Conservation (phyloP, 148 eudicot genomes). For the Vaccinium vitisidaea region DNA sequence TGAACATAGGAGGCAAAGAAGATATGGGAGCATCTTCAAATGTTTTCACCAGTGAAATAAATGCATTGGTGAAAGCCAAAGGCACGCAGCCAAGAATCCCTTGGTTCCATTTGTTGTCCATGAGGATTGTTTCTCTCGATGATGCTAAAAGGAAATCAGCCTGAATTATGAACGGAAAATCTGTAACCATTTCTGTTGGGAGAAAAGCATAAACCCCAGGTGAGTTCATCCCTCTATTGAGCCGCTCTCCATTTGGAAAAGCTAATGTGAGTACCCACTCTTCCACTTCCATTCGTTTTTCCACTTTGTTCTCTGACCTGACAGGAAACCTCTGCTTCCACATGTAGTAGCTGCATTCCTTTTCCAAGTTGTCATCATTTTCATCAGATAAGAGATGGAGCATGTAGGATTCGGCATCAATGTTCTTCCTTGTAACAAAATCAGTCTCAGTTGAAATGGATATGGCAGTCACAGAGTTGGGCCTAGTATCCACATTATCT, state of each 20-base stretch:
- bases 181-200: constrained; percentile 71
- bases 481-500: constrained; percentile 35
- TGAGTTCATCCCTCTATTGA: constrained; percentile 43
- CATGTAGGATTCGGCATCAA: constrained; percentile 56
- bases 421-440: constrained; percentile 39
- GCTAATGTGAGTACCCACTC: constrained; percentile 69
- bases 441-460: constrained; percentile 56
- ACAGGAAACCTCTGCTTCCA: constrained; percentile 77
- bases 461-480: constrained; percentile 44
- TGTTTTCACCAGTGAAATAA: constrained; percentile 40
- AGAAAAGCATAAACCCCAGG: constrained; percentile 70
- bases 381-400: constrained; percentile 52
- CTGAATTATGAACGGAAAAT: constrained; percentile 68
- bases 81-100: constrained; percentile 72
- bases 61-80: constrained; percentile 49
- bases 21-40: constrained; percentile 44
- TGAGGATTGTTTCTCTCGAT: constrained; percentile 60
- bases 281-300: constrained; percentile 54
- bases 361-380: constrained; percentile 20
- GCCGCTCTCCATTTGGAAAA: constrained; percentile 64
- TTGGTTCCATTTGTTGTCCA: constrained; percentile 64
- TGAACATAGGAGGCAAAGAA: constrained; percentile 40
- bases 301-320: constrained; percentile 40
- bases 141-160: constrained; percentile 73
- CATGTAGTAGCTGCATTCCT: constrained; percentile 63